Percentiles rank a stretch among this genome's conserved stretches.
phyloP scores from a whole-genome alignment of 352 stramenopile species.

The Phytophthora sp. region DNA sequence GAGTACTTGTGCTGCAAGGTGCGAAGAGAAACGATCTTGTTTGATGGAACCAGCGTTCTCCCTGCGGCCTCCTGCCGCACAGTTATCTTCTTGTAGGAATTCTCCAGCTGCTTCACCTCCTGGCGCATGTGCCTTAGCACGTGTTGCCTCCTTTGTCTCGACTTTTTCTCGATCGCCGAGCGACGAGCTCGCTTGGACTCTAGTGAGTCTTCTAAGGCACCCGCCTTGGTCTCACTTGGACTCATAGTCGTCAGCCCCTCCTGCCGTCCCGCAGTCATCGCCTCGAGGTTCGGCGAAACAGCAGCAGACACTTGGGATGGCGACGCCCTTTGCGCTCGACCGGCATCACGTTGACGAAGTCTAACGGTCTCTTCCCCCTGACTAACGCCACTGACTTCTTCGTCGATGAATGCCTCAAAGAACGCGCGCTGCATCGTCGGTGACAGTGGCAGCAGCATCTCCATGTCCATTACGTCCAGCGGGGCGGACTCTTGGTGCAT shows the following conservation, averaged over 20 bases:
- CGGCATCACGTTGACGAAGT: slow-evolving; percentile 14
- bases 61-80: slow-evolving; percentile 26
- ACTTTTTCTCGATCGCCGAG: slow-evolving; percentile 69
- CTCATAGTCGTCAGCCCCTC: slow-evolving; percentile 19
- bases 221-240: slow-evolving; percentile 25
- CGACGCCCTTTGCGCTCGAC: slow-evolving; percentile 5
- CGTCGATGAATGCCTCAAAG: slow-evolving; percentile 28
- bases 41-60: not conserved
- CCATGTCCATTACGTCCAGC: slow-evolving; percentile 18
- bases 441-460: slow-evolving; percentile 28
- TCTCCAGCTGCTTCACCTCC: slow-evolving; percentile 57
- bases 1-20: slow-evolving; percentile 37
- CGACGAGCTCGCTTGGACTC: slow-evolving; percentile 47
- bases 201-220: slow-evolving; percentile 7
- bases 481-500: slow-evolving; percentile 15
- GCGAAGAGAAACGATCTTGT: too few relatives aligned
- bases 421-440: slow-evolving; percentile 31
- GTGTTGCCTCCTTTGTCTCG: slow-evolving; percentile 41
- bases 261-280: slow-evolving; percentile 19
- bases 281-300: slow-evolving; percentile 26
- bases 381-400: slow-evolving; percentile 19
- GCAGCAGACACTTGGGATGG: slow-evolving; percentile 6
- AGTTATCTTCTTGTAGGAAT: slow-evolving; percentile 45
- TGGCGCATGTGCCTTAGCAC: slow-evolving; percentile 51
- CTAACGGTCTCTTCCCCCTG: slow-evolving; percentile 3